Percentiles rank a stretch among this genome's conserved stretches.
Evolutionary conservation across 73 alveolate species (phyloP).

Genomic region (Tetrahymena malaccensis): DNA sequence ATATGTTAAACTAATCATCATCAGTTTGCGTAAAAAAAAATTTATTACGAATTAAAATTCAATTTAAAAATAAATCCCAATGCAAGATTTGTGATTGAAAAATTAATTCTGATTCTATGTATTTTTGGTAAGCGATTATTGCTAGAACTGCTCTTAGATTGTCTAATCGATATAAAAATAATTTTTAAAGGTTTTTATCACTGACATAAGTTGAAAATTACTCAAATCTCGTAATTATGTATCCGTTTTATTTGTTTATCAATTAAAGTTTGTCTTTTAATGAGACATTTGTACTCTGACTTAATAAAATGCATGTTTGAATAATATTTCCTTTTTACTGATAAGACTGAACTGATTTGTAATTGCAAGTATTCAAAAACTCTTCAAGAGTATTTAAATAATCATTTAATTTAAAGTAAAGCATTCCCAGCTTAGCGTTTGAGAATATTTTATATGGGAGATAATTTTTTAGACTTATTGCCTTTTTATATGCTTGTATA

Average conservation of each 20-base stretch:
- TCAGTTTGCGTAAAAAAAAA: not conserved
- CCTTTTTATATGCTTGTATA: not conserved
- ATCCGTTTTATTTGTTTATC: not conserved
- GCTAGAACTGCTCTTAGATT: not conserved
- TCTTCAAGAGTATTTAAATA: not conserved
- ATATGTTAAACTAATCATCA: not conserved
- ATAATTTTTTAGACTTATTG: not conserved
- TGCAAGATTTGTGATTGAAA: not conserved
- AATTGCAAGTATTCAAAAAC: not conserved
- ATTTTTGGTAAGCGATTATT: not conserved
- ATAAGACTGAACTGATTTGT: not conserved
- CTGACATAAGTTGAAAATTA: not conserved
- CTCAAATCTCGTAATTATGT: not conserved
- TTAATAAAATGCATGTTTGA: not conserved
- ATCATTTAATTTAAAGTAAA: not conserved
- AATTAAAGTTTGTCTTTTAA: not conserved
- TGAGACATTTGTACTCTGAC: not conserved
- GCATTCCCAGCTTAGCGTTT: not conserved
- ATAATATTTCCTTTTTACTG: not conserved
- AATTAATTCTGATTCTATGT: not conserved
- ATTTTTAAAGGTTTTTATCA: not conserved
- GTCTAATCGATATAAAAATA: not conserved
- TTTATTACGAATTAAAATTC: not conserved
- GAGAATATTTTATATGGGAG: not conserved
- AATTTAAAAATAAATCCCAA: not conserved